Evolutionary conservation across 345 rosid species (phyloP), one percentile per base, ranked within the genome.

Genomic region (Toxicodendron radicans): DNA sequence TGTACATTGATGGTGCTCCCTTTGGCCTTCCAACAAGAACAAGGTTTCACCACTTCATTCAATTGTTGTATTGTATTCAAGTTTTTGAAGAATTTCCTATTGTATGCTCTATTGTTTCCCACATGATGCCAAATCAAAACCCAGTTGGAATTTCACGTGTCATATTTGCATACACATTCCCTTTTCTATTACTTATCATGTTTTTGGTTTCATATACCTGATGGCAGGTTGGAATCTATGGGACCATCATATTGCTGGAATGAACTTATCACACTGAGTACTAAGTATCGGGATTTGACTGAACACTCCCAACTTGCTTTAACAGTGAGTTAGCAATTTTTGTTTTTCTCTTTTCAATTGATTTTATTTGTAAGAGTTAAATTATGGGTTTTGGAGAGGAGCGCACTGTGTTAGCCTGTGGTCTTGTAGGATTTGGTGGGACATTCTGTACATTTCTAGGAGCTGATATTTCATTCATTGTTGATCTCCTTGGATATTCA

Each of bases 1-100:
- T 93, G 84, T 91, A 85, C 81, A 90, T 93, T 65, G 98, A 95
- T 75, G 98, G 98, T 53, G 91, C 94, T 66, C 93, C 89, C 3
- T 95, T 93, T 72, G 99, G 98, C 32, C 98, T 93, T 81, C 94
- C 98, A 35, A 88, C 87, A 75, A 87, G 88, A 86, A 91, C 98
- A 61, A 95, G 98, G 99, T 92, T 58, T 58, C 49, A 64, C 57
- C 33, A 20, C 58, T 67, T 61, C 7, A 49, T 53, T 58, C 10
- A 3, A 21, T 9, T 59, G 54, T 46, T 48, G 24, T 18, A 24
- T 45, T 59, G 43, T 24, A 21, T 32, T 73, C 35, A 17, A 59
- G 18, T 14, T 32, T 32, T 14, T n/a, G 18, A 56, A 38, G n/a
- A 63, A 38, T 63, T 63, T 38, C 27, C n/a, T 32, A 27, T 27